Percentiles rank a stretch among this genome's conserved stretches.
phyloP scores from a whole-genome alignment of 2,329 filamentous ascomycete species.

The Fonsecaea multimorphosa region DNA sequence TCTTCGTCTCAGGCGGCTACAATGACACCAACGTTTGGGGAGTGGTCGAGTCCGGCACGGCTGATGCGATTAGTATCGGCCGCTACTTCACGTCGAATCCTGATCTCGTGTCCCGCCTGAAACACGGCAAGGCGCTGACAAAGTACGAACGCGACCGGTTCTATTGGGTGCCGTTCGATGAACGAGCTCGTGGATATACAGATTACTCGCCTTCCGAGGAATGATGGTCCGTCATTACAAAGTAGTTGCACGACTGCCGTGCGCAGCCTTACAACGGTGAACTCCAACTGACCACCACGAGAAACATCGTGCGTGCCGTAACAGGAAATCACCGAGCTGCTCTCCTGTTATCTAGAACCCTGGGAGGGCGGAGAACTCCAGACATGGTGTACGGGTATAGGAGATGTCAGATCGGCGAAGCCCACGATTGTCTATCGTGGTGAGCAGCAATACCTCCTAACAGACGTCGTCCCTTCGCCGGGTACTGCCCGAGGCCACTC shows the following conservation, averaged over 20 bases:
- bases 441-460: background rate
- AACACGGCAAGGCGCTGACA: background rate
- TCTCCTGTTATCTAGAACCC: background rate
- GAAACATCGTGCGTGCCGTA: background rate
- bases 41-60: background rate
- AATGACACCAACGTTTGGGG: background rate
- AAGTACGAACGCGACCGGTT: slow-evolving; percentile 1
- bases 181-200: background rate
- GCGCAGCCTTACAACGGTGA: background rate
- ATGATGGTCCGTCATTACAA: slow-evolving; percentile 1
- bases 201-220: background rate
- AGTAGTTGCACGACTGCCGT: background rate
- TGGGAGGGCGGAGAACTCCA: background rate
- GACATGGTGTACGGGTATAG: background rate
- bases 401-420: background rate
- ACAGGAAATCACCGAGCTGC: background rate
- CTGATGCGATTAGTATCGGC: background rate
- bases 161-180: background rate
- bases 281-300: background rate
- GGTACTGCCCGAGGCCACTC: background rate
- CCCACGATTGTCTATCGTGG: background rate
- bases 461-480: background rate
- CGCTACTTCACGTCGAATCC: background rate
- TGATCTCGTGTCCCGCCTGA: slow-evolving; percentile 1
- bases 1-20: slow-evolving; percentile 1